These are phyloP conservation scores for Trichoderma simmonsii DNA, from an alignment of 2,329 filamentous ascomycete genomes.

Conservation along the genomic window DNA sequence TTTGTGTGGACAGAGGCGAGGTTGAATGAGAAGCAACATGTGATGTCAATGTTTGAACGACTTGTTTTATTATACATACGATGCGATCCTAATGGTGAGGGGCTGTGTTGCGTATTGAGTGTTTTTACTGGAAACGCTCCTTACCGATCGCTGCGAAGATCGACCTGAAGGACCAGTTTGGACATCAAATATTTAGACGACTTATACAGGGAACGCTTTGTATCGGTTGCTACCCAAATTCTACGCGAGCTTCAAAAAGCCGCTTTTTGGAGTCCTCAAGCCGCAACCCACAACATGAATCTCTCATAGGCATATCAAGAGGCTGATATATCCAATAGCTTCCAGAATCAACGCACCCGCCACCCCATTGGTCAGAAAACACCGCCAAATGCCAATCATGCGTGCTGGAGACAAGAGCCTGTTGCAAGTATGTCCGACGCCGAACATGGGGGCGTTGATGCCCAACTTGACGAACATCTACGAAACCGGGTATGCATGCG, in stretches of 20 bases:
- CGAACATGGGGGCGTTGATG: not conserved
- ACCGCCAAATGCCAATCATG: not conserved
- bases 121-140: too few relatives aligned
- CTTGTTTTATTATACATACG: not conserved
- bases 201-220: too few relatives aligned
- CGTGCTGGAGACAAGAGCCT: not conserved
- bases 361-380: not conserved
- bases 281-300: too few relatives aligned
- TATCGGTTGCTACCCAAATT: too few relatives aligned
- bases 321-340: not conserved
- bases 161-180: too few relatives aligned
- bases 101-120: too few relatives aligned
- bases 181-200: too few relatives aligned
- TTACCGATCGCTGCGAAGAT: too few relatives aligned
- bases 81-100: not conserved
- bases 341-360: not conserved
- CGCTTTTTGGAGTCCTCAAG: too few relatives aligned
- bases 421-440: not conserved
- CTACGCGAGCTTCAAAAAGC: too few relatives aligned
- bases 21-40: not conserved
- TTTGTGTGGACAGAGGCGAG: slow-evolving; percentile 54
- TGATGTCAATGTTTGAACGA: not conserved
- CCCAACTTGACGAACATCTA: not conserved
- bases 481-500: too few relatives aligned
- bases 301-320: not conserved